Base-by-base conservation (phyloP, 495 filamentous ascomycete genomes). In the Talaromyces wortmannii region DNA sequence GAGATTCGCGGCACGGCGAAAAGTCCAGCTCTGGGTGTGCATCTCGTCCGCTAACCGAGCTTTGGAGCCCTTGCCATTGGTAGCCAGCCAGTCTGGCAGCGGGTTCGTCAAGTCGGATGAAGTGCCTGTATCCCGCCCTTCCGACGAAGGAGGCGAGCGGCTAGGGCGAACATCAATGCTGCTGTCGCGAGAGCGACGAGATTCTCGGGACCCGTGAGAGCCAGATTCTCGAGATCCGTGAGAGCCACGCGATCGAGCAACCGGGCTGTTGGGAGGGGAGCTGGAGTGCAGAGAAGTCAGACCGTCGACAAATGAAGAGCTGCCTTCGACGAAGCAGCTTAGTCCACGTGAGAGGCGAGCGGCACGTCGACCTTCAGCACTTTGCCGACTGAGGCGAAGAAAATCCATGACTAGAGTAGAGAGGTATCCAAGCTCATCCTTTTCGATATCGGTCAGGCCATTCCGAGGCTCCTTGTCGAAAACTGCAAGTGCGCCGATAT, bases 401-500 rank as follows among this genome's bases (percentile, higher is more conserved):
- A 88, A 82, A 43, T 78, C 77, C 76, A 89, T 85, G 36, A 86
- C 72, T 11, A 83, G 76, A 43, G 65, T 58, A 0, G 83, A 76
- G 56, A 89, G 66, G 8, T 70, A 69, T 3, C 71, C 69, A 31
- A 80, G 55, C 12, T 67, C 71, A 23, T 71, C 69, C 55, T 68
- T 71, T 48, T 80, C 72, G 31, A 58, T 53, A 1, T 61, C 18
- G 0, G 55, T 63, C 44, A 80, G 53, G 3, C 62, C 63, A 45
- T 72, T 57, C 4, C 72, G 75, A 1, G 71, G 70, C 6, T 66
- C 63, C 7, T 55, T 67, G 61, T 90, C 87, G 5, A 89, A 61
- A 11, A 90, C 73, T 52, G 84, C 88, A 47, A 89, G 75, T 15
- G 80, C 85, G 23, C 88, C 88, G 58, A 92, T 85, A 29, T 85